Evolutionary conservation across 805 yeast genomes (phyloP).

Genomic region (Hemisphaericaspora nanyangensis): DNA sequence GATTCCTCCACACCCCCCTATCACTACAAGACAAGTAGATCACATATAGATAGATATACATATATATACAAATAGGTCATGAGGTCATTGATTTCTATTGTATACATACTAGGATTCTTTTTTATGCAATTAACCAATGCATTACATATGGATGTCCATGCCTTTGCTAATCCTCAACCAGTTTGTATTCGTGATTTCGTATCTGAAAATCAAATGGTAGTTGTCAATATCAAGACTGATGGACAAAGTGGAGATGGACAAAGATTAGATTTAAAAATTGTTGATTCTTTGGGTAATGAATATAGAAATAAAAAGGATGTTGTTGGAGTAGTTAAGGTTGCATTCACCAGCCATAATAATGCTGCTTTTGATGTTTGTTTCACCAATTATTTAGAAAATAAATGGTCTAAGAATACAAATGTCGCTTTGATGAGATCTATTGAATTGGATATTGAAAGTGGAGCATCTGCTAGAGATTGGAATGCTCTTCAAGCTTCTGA

Average conservation of each 20-base stretch:
- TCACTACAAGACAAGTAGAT: too few relatives aligned
- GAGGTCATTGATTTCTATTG: too few relatives aligned
- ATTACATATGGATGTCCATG: conserved; percentile 52
- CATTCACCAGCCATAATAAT: conserved; percentile 79
- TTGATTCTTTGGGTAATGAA: conserved; percentile 82
- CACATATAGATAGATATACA: too few relatives aligned
- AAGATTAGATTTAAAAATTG: conserved; percentile 58
- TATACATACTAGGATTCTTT: conserved; percentile 10
- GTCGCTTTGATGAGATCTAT: conserved; percentile 59
- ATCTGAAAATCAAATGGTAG: conserved; percentile 79
- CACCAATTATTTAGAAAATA: conserved; percentile 51
- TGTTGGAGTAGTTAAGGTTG: conserved; percentile 66
- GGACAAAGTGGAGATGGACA: conserved; percentile 90
- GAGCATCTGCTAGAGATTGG: conserved; percentile 98
- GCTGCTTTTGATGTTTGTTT: conserved; percentile 92
- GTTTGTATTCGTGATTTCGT: conserved; percentile 93
- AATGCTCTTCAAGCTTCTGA: conserved; percentile 89
- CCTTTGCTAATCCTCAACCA: conserved; percentile 47
- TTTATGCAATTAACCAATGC: conserved; percentile 28
- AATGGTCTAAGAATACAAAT: conserved; percentile 31
- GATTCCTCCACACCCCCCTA: too few relatives aligned
- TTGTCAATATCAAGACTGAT: conserved; percentile 69
- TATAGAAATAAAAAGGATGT: conserved; percentile 71
- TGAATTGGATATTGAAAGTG: conserved; percentile 90
- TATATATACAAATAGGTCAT: too few relatives aligned